Base-by-base conservation (phyloP, 345 rosid species). In the Linum tenue region DNA sequence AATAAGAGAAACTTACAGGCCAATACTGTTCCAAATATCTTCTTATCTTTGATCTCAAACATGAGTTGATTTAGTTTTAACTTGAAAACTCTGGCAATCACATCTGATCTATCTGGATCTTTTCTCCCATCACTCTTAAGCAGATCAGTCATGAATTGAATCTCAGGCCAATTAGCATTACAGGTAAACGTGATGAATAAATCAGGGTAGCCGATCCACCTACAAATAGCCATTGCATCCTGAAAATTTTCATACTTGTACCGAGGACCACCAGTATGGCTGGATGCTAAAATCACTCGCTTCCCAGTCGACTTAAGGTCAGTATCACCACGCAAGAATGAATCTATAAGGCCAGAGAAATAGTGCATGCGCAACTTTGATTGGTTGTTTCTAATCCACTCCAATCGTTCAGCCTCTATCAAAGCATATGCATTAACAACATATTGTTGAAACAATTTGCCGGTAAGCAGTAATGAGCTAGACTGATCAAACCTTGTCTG, bases 121-220 rank as follows among this genome's bases (percentile, higher is more conserved):
- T 43, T 57, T 1, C 37, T 1, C 2, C n/a, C 63, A 38, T 5
- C 3, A 14, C 12, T 0, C 9, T 15, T 5, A 4, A 16, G 1
- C 1, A 66, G 2, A 9, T 31, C 2, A 0, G 9, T 8, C 44
- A 41, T 41, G 9, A 41, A 8, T 41, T 55, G 8, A 35, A 70
- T 50, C 38, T 65, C 43, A 15, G 65, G 65, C 65, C 69, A 70
- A 1, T 59, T 64, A 14, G 41, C 51, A 57, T 70, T 70, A 22
- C 31, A 22, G 31, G 31, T 22, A 22, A 22, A 22, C 31, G 31
- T 22, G 31, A 22, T 22, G 31, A 70, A 70, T 1, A 64, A 15
- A 50, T 70, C 39, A 4, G 68, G 73, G 36, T 43, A 16, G 1
- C 64, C 38, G 2, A 5, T 7, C 8, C 0, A 14, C 0, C 44